These are phyloP conservation scores for Curvularia lunata DNA, from an alignment of 2,329 filamentous ascomycete species.

Conservation along the genomic window DNA sequence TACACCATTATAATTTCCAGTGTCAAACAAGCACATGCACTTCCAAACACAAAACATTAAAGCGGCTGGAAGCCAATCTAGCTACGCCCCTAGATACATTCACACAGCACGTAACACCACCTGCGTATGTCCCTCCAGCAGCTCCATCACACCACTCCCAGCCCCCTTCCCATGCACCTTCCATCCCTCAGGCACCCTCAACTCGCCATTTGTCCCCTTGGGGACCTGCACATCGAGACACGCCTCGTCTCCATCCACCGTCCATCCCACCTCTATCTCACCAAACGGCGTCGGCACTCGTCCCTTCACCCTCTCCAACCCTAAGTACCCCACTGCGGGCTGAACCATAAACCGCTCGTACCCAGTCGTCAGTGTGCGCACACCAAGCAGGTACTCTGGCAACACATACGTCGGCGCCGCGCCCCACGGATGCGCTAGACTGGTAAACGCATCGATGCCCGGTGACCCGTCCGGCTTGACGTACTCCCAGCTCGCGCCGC, in stretches of 20 bases:
- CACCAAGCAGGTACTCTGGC: slow-evolving; percentile 26
- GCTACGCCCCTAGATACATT: background rate
- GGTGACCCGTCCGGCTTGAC: slow-evolving; percentile 49
- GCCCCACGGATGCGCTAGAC: slow-evolving; percentile 55
- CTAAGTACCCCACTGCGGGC: slow-evolving; percentile 1
- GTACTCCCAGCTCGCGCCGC: slow-evolving; percentile 57
- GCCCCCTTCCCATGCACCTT: background rate
- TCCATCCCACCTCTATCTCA: background rate
- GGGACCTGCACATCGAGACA: background rate
- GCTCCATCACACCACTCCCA: background rate
- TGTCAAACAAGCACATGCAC: background rate
- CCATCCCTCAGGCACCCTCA: background rate
- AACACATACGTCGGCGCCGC: slow-evolving; percentile 56
- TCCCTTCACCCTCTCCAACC: background rate
- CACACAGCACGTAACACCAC: background rate
- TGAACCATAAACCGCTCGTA: slow-evolving; percentile 16
- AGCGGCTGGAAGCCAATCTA: background rate
- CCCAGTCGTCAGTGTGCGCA: slow-evolving; percentile 15
- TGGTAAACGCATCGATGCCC: slow-evolving; percentile 53
- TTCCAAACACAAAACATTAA: background rate
- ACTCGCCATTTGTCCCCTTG: background rate
- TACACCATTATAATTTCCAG: too few species aligned
- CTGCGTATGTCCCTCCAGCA: background rate
- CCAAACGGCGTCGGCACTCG: slow-evolving; percentile 6
- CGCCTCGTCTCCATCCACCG: background rate